Evolutionary conservation across 192 early-diverging fungal species (phyloP), one percentile per base, ranked within the genome.

Genomic region (Phlyctochytrium arcticum): DNA sequence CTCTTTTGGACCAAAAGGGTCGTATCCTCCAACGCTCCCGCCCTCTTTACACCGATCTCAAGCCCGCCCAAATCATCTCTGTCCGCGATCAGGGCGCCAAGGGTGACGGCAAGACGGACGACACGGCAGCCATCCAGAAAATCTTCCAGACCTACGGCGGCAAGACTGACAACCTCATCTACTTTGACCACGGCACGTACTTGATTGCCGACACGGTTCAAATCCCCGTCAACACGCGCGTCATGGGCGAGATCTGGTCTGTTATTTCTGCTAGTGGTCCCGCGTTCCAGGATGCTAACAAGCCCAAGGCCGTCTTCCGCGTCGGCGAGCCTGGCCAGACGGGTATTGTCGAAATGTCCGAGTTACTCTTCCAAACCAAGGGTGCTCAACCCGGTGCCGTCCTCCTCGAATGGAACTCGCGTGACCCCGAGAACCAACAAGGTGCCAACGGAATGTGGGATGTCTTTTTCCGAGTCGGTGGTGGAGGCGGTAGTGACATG

Each of bases 391-490:
- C 74, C 2, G 75, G 75, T 33, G 75, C 75, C 50, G 31, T 77
- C 19, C 54, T 77, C 12, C 57, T 77, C 50, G 47, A 77, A 62
- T 77, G 74, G 69, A 77, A 77, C 54, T 48, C 77, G 10, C 33
- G 42, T 27, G n/a, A n/a, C n/a, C n/a, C n/a, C n/a, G n/a, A n/a
- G n/a, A 37, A 44, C 47, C 53, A 37, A 35, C 63, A 46, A 33
- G 75, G 75, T 24, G 27, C 62, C 15, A 44, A 51, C 31, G 75
- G 73, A 29, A 74, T 77, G 71, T 77, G 75, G 75, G 75, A 77
- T 44, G 42, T 51, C 1, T 75, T 77, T 26, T 73, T 54, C 54
- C 67, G 75, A n/a, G 75, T 77, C 8, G 75, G 75, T 42, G 75
- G 75, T 44, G 46, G 57, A 5, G 35, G 23, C 4, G 75, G 74